Percentiles rank a stretch among this genome's conserved stretches.
These are phyloP conservation scores for Pyrenophora tritici-repentis DNA, from an alignment of 2,329 filamentous ascomycete species.

Conservation along the genomic window DNA sequence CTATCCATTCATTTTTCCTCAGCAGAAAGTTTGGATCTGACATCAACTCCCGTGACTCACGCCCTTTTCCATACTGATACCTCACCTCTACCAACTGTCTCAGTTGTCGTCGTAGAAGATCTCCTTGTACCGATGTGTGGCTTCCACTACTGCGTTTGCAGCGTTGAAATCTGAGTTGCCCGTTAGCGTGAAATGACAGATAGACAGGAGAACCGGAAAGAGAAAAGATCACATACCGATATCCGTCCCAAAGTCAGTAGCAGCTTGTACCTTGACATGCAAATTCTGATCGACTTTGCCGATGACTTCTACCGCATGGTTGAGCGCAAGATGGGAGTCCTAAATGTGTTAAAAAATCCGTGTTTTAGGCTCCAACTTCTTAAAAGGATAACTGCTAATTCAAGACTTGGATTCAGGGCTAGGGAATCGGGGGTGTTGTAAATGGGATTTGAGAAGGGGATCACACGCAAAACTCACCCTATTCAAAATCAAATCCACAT, in stretches of 20 bases:
- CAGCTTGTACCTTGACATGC: slow-evolving; percentile 70
- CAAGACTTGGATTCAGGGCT: no score
- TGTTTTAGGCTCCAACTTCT: no score
- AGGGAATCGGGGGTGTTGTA: no score
- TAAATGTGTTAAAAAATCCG: slow-evolving; percentile 38
- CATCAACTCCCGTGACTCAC: no score
- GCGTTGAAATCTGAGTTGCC: slow-evolving; percentile 69
- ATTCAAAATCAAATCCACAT: slow-evolving; percentile 75
- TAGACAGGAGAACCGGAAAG: neutral
- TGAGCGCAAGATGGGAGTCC: slow-evolving; percentile 72
- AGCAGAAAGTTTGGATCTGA: no score
- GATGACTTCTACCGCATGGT: slow-evolving; percentile 75
- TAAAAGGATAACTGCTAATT: no score
- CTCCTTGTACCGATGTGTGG: slow-evolving; percentile 77
- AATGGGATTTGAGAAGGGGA: no score
- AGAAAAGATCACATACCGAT: slow-evolving; percentile 63
- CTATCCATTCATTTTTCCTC: no score
- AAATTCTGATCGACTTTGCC: slow-evolving; percentile 79
- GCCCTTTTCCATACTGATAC: no score
- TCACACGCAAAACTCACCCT: slow-evolving; percentile 64
- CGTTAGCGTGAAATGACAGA: neutral
- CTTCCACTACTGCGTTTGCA: slow-evolving; percentile 80
- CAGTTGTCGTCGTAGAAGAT: slow-evolving; percentile 71
- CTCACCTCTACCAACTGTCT: neutral
- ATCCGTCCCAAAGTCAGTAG: slow-evolving; percentile 69